These are phyloP conservation scores for Pyrenophora teres DNA, from an alignment of 2,329 filamentous ascomycete genomes.

Conservation along the genomic window DNA sequence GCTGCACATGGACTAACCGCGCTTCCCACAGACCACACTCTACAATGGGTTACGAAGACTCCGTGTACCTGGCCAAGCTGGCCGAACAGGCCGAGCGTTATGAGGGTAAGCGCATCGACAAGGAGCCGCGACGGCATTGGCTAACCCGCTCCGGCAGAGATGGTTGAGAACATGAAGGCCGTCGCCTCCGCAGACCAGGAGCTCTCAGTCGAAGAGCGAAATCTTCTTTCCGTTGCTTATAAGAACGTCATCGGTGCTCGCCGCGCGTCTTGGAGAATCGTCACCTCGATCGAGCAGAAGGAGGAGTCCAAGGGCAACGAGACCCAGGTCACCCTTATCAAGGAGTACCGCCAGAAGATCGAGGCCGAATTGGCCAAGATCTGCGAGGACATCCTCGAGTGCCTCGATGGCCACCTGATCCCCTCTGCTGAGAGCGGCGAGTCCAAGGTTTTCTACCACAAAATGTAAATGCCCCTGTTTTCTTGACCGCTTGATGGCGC, in stretches of 20 bases:
- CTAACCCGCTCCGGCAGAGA: slow-evolving; percentile 65
- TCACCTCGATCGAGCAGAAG: slow-evolving; percentile 99
- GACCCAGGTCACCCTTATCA: slow-evolving; percentile 91
- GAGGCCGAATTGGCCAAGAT: slow-evolving; percentile 96
- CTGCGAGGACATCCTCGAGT: slow-evolving; percentile 96
- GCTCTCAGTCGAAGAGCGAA: slow-evolving; percentile 85
- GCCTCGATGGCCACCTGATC: slow-evolving; percentile 90
- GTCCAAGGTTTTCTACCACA: slow-evolving; percentile 99
- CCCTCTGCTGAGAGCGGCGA: slow-evolving; percentile 95
- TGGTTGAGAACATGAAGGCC: slow-evolving; percentile 99
- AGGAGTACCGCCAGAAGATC: slow-evolving; percentile 98
- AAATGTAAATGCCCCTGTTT: slow-evolving; percentile 70
- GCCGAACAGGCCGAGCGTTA: slow-evolving; percentile 99
- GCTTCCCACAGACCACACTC: slow-evolving; percentile 31
- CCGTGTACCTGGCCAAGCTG: slow-evolving; percentile 99
- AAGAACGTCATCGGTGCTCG: slow-evolving; percentile 99
- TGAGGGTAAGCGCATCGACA: slow-evolving; percentile 69
- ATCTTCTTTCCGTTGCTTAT: slow-evolving; percentile 98
- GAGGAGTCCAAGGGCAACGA: slow-evolving; percentile 98
- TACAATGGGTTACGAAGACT: slow-evolving; percentile 99
- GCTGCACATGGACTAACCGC: slow-evolving; percentile 31
- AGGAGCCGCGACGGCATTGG: slow-evolving; percentile 6
- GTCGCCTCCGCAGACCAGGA: slow-evolving; percentile 79
- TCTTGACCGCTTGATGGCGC: neutral
- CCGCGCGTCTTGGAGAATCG: slow-evolving; percentile 98